These are phyloP conservation scores for Pseudogymnoascus sp. DNA, from an alignment of 2,329 filamentous ascomycete genomes.

Conservation along the genomic window DNA sequence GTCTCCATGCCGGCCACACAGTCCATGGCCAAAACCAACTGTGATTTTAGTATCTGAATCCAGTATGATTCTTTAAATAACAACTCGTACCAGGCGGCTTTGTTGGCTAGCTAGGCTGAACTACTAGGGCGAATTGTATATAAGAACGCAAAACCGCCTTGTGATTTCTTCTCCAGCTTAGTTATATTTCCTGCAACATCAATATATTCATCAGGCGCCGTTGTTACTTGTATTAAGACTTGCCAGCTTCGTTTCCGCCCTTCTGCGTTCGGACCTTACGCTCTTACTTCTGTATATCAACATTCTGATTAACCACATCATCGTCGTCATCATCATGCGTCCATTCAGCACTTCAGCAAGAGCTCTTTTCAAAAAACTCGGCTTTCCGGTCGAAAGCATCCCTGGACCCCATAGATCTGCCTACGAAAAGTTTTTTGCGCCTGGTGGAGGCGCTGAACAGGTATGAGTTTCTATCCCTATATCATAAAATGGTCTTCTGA, in stretches of 20 bases:
- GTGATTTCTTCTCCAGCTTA: neutral
- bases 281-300: neutral
- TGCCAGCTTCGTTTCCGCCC: neutral
- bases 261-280: neutral
- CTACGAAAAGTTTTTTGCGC: neutral
- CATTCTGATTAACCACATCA: neutral
- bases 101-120: neutral
- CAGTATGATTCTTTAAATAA: neutral
- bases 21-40: too few relatives aligned
- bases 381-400: neutral
- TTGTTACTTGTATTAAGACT: neutral
- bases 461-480: neutral
- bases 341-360: neutral
- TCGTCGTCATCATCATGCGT: neutral
- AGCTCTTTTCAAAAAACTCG: neutral
- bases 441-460: neutral
- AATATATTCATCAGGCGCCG: neutral
- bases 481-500: neutral
- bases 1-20: too few relatives aligned
- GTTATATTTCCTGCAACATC: neutral
- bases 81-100: neutral
- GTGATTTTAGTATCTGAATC: neutral
- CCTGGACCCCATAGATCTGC: neutral
- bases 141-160: neutral
- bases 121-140: neutral